Conservation (phyloP, 768 basidiomycete genomes). For the Inosperma sp. region DNA sequence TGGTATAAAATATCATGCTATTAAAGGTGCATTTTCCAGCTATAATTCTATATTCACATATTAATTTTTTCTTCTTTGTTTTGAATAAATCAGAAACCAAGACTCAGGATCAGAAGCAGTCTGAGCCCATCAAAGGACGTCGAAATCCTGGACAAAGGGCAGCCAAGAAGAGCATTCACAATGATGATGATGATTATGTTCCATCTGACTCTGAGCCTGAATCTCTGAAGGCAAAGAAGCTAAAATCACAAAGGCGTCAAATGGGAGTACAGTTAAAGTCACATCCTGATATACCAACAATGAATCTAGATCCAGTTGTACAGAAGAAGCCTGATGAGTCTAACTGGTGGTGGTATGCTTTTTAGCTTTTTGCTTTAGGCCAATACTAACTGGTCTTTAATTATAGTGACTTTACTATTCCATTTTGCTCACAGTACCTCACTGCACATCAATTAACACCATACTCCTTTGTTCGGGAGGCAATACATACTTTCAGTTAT, state of each 20-base stretch:
- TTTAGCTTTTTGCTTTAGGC: neutral
- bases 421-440: neutral
- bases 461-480: neutral
- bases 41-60: neutral
- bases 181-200: neutral
- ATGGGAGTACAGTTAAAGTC: neutral
- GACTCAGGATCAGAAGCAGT: neutral
- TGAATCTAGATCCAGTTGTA: neutral
- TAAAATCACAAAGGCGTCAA: neutral
- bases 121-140: neutral
- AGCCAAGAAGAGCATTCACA: neutral
- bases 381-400: neutral
- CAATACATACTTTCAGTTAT: neutral
- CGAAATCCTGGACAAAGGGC: neutral
- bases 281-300: neutral
- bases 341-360: neutral
- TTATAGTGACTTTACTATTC: neutral
- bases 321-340: neutral
- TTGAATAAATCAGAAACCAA: neutral
- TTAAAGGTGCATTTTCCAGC: neutral
- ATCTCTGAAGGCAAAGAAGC: neutral
- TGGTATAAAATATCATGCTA: neutral
- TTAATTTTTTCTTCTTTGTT: neutral
- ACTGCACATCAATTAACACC: neutral
- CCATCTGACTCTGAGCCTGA: neutral